Evolutionary conservation across 495 filamentous ascomycete genomes (phyloP), one percentile per base, ranked within the genome.

Genomic region (Neurospora discreta): DNA sequence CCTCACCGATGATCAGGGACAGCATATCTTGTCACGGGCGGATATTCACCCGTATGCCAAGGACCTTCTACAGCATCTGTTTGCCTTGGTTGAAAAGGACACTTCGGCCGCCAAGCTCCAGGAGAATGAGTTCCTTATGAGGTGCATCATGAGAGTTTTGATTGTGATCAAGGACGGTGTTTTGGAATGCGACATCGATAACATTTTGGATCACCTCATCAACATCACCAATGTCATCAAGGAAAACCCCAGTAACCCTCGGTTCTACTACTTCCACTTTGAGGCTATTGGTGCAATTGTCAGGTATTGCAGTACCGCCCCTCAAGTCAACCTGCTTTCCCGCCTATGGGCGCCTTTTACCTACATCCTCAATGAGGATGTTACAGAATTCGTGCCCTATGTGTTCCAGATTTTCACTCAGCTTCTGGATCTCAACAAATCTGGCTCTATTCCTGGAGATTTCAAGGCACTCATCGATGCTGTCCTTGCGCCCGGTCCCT

Each of bases 81-180:
- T 99, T 84, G 87, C 87, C 58, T 84, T 99, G 18, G 93, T 99
- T 71, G 89, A 95, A 74, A 90, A 89, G 72, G 89, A 97, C 73
- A 82, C 84, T 0, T 89, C 90, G 11, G 91, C 96, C 26, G 88
- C 95, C 74, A 98, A 98, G 85, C 89, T 98, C 71, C 95, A 98
- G 78, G 96, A 99, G 81, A 98, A 99, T 77, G 96, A 99, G 78
- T 99, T 97, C 79, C 81, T 99, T 73, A 98, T 99, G 94, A 90
- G 91, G 70, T 98, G 96, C 80, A 91, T 97, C 38, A 99, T 99
- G 96, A 87, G 96, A 69, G 93, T 98, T 10, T 84, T 99, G 71
- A 92, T 98, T 73, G 93, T 97, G 71, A 90, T 97, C 79, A 91
- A 90, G 77, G 95, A 97, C 88, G 89, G 67, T 85, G 93, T 16